These are phyloP conservation scores for Saccharum spontaneum DNA, from an alignment of 176 grass and related monocot species.

Conservation along the genomic window DNA sequence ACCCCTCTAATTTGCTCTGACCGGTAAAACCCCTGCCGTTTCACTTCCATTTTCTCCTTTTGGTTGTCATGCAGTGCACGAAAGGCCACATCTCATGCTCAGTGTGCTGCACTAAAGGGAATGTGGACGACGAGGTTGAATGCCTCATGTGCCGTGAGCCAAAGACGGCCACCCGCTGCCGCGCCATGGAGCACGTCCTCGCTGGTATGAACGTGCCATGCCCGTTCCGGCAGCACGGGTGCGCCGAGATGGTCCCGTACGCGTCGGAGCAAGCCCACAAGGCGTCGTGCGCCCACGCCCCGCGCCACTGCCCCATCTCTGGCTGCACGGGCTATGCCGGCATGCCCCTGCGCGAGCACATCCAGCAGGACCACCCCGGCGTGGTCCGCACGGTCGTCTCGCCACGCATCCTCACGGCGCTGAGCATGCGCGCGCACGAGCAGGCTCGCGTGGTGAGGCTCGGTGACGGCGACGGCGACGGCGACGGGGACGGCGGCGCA, in stretches of 20 bases:
- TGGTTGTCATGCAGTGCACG: too few relatives aligned
- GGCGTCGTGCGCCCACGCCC: not conserved
- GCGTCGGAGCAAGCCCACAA: not conserved
- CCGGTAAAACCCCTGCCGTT: too few relatives aligned
- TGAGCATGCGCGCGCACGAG: not conserved
- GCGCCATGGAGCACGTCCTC: conserved; percentile 8
- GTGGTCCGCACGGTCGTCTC: not conserved
- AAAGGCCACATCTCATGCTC: too few relatives aligned
- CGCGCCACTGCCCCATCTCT: not conserved
- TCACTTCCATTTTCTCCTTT: too few relatives aligned
- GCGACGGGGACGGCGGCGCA: too few relatives aligned
- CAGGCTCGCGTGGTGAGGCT: not conserved
- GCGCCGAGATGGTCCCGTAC: not conserved
- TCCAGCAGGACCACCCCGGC: not conserved
- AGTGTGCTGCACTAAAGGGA: too few relatives aligned
- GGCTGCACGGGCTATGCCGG: not conserved
- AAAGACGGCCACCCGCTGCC: conserved; percentile 1
- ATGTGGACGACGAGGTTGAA: not conserved
- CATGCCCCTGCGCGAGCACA: not conserved
- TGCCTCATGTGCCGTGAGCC: conserved; percentile 6
- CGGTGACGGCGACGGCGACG: too few relatives aligned
- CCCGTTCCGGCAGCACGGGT: not conserved
- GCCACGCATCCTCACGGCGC: not conserved
- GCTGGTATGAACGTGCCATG: not conserved
- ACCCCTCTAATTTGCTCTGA: too few relatives aligned